Percentiles rank a stretch among this genome's conserved stretches.
Conservation (phyloP, 306 rosid genomes). For the Dryas alaskensis region DNA sequence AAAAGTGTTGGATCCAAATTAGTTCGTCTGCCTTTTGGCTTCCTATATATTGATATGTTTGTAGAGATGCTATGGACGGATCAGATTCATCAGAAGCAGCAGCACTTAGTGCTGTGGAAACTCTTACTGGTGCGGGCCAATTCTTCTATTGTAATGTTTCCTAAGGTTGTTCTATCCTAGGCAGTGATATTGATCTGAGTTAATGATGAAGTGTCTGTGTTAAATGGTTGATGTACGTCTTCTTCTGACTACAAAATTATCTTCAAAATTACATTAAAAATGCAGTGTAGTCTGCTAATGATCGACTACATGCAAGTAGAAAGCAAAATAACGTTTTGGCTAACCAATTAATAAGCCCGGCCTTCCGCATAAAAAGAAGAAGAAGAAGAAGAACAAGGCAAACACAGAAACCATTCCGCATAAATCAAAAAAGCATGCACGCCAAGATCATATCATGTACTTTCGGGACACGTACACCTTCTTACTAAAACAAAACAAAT, state of each 20-base stretch:
- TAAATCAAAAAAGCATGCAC: too few species aligned
- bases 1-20: too few species aligned
- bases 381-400: too few species aligned
- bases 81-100: conserved; percentile 36
- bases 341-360: too few species aligned
- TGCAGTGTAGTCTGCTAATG: too few species aligned
- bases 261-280: too few species aligned
- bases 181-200: conserved; percentile 28
- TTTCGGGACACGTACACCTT: too few species aligned
- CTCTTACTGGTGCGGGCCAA: conserved; percentile 56
- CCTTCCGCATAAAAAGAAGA: too few species aligned
- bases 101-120: conserved; percentile 64
- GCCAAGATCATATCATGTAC: too few species aligned
- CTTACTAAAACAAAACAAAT: too few species aligned
- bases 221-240: neutral
- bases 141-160: conserved; percentile 6
- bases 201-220: conserved; percentile 27
- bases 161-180: conserved; percentile 13
- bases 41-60: conserved; percentile 70
- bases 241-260: neutral
- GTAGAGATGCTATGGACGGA: conserved; percentile 87
- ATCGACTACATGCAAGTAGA: neutral
- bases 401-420: too few species aligned
- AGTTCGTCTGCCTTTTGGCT: conserved; percentile 77
- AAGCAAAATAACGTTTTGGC: too few species aligned